These are phyloP conservation scores for Nannizziopsis barbatae DNA, from an alignment of 2,329 filamentous ascomycete species.

Conservation along the genomic window DNA sequence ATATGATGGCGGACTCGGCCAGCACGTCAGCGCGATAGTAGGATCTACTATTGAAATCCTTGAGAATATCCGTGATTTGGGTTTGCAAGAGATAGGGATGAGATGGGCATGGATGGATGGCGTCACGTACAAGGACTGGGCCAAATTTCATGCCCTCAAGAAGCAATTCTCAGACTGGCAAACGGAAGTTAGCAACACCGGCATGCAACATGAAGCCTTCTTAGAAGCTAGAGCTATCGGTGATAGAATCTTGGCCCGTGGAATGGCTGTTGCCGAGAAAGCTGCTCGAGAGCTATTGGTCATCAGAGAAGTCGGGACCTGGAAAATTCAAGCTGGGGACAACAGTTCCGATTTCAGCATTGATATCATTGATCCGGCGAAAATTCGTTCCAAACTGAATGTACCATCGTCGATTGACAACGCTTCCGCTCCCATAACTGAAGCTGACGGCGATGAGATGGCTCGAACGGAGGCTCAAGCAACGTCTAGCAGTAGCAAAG, in stretches of 20 bases:
- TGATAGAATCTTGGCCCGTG: slow-evolving; percentile 60
- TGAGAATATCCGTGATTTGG: slow-evolving; percentile 69
- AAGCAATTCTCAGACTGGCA: slow-evolving; percentile 75
- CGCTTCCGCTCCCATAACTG: background rate
- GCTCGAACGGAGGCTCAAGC: background rate
- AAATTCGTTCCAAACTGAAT: slow-evolving; percentile 1
- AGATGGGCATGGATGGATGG: slow-evolving; percentile 91
- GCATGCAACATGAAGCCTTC: slow-evolving; percentile 61
- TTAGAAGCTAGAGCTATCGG: slow-evolving; percentile 55
- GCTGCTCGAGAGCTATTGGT: slow-evolving; percentile 69
- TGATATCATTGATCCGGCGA: slow-evolving; percentile 5
- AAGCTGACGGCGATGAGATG: background rate
- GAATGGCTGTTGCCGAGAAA: slow-evolving; percentile 66
- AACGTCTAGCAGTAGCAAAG: too few relatives aligned
- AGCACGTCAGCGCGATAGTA: slow-evolving; percentile 60
- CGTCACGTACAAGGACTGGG: slow-evolving; percentile 94
- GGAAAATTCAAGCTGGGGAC: slow-evolving; percentile 70
- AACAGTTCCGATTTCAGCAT: slow-evolving; percentile 66
- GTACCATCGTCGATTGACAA: background rate
- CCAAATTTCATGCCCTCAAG: slow-evolving; percentile 82
- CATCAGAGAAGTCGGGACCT: slow-evolving; percentile 71
- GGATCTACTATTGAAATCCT: slow-evolving; percentile 72
- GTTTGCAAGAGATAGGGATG: slow-evolving; percentile 84
- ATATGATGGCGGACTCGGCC: slow-evolving; percentile 59
- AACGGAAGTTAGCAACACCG: slow-evolving; percentile 64